phyloP scores from a whole-genome alignment of 2,329 filamentous ascomycete genomes.

The Pleomassaria siparia region DNA sequence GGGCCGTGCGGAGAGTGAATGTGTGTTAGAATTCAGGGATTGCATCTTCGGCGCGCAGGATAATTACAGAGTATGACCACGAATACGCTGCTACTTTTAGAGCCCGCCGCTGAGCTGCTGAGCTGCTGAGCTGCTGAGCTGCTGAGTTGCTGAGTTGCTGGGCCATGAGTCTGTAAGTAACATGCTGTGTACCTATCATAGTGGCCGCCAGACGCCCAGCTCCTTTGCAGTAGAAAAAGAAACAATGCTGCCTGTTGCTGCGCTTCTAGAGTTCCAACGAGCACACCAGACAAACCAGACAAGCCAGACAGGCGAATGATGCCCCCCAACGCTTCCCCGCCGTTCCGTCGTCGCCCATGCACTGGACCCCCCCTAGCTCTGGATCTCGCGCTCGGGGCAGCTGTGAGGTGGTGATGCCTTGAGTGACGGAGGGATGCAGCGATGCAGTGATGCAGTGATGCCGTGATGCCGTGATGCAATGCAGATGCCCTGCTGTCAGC shows the following conservation, averaged over 20 bases:
- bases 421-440: no score
- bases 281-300: neutral
- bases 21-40: constrained; percentile 32
- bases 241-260: constrained; percentile 1
- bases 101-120: constrained; percentile 7
- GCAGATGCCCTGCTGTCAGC: no score
- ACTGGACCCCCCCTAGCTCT: constrained; percentile 6
- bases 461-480: no score
- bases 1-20: constrained; percentile 39
- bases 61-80: no score
- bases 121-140: neutral
- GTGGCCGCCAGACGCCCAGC: constrained; percentile 11
- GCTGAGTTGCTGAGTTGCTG: constrained; percentile 6
- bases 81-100: constrained; percentile 36
- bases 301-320: neutral
- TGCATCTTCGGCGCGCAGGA: constrained; percentile 17
- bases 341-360: constrained; percentile 4
- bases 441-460: no score
- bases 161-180: constrained; percentile 6
- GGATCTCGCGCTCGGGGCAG: constrained; percentile 2
- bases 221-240: constrained; percentile 4
- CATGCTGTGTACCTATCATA: no score
- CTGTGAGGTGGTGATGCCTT: no score
- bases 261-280: no score
- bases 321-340: constrained; percentile 4